Evolutionary conservation across 2,329 filamentous ascomycete genomes (phyloP).

Genomic region (Tolypocladium tundrense): DNA sequence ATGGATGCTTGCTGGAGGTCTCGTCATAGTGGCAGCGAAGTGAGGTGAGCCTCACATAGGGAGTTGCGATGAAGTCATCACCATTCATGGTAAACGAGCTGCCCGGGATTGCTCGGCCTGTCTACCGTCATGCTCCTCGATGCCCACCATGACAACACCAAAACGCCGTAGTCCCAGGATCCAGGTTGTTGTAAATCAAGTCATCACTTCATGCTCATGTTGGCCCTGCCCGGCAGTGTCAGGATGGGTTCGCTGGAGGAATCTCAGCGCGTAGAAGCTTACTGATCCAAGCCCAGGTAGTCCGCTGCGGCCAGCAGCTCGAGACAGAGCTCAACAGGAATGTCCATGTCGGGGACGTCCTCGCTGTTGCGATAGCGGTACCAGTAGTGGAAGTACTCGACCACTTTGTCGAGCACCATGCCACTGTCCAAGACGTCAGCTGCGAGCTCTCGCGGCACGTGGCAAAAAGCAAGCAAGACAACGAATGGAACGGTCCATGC

Average conservation of each 20-base stretch:
- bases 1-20: not conserved
- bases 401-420: constrained; percentile 67
- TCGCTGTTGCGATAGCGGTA: constrained; percentile 60
- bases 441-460: not conserved
- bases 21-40: not conserved
- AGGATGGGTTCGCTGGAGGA: constrained; percentile 20
- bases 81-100: not conserved
- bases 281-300: constrained; percentile 58
- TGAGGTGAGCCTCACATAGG: not conserved
- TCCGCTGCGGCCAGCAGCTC: constrained; percentile 71
- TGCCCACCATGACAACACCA: not conserved
- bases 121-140: not conserved
- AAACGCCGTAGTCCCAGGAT: not conserved
- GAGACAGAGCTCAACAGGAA: constrained; percentile 67
- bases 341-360: constrained; percentile 71
- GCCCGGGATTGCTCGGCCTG: not conserved
- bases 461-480: constrained; percentile 1
- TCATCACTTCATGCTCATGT: constrained; percentile 25
- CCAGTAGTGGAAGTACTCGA: constrained; percentile 77
- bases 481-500: constrained; percentile 4
- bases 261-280: constrained; percentile 13
- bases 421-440: constrained; percentile 37
- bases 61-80: not conserved
- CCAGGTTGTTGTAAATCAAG: not conserved
- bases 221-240: constrained; percentile 21